A percentile compares a stretch with the other conserved stretches of the same genome.
Conservation (phyloP, 2,329 filamentous ascomycete species). For the Endothia cerciana region DNA sequence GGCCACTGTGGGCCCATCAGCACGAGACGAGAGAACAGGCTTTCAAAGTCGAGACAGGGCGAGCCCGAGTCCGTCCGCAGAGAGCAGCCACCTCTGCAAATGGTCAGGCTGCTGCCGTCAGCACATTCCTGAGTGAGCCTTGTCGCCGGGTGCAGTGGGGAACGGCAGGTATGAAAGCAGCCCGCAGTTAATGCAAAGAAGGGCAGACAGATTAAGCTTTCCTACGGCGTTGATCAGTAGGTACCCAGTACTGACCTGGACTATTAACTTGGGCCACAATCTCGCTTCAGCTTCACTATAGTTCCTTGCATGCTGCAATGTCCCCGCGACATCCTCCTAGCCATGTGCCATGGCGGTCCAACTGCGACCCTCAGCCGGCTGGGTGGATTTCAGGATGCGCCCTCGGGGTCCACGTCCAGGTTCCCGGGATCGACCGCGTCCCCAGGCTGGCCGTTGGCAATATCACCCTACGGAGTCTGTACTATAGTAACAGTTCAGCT, state of each 20-base stretch:
- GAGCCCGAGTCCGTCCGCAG: background rate
- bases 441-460: background rate
- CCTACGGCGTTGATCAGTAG: background rate
- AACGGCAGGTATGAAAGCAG: background rate
- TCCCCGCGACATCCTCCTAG: background rate
- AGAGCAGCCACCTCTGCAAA: background rate
- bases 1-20: background rate
- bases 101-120: background rate
- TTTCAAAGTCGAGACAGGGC: background rate
- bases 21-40: background rate
- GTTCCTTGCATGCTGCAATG: background rate
- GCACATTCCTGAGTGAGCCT: no score
- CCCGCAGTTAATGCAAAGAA: background rate
- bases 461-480: background rate
- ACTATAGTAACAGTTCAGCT: no score
- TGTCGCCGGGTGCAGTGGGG: no score
- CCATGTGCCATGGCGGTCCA: background rate
- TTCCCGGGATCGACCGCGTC: constrained; percentile 2
- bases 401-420: background rate
- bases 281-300: background rate
- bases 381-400: background rate
- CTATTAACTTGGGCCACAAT: background rate
- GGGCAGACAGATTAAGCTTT: background rate
- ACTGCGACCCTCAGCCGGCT: background rate
- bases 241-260: background rate